Base-by-base conservation (phyloP, 2,329 filamentous ascomycete species). In the Botrytis fragariae region DNA sequence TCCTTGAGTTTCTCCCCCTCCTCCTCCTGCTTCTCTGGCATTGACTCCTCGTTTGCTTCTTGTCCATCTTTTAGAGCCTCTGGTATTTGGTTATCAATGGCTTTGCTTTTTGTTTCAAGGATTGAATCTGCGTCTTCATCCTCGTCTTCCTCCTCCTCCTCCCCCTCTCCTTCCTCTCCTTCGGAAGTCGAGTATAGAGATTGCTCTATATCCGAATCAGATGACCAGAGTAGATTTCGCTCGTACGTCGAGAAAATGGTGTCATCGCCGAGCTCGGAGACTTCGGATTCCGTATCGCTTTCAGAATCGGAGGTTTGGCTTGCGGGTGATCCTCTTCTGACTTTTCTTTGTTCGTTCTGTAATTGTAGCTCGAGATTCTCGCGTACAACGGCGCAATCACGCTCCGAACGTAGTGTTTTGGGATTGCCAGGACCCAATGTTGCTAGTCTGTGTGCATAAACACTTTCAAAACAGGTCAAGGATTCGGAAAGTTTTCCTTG, bases 341-440 rank as follows among this genome's bases (percentile, higher is more conserved):
- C 16, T 7, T n/a, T 39, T 37, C 32, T 51, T 45, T 54, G 14
- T 8, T 39, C 25, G 2, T 5, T 6, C 9, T 22, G 14, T 8
- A 32, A 68, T 22, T 42, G 44, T 4, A 9, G n/a, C 18, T 37
- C 44, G 4, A 57, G 1, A 2, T n/a, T 35, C 25, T 3, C 0
- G 60, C 42, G 59, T 65, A 44, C 20, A 3, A 5, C 2, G 6
- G 4, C 7, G 25, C 9, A 71, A 16, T 3, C 0, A 10, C 1
- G 0, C 35, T 54, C 29, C 1, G 6, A 10, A 0, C 0, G 0
- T 29, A 22, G 0, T n/a, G n/a, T 44, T 4, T 0, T 1, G 4
- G 45, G 29, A 44, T 44, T n/a, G 0, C 44, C 20, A 9, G 45
- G 32, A 16, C 69, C 60, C 0, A 22, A 20, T 35, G 9, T 65